Evolutionary conservation across 1,139 yeast genomes (phyloP).

Genomic region (Candida buenavistaensis): DNA sequence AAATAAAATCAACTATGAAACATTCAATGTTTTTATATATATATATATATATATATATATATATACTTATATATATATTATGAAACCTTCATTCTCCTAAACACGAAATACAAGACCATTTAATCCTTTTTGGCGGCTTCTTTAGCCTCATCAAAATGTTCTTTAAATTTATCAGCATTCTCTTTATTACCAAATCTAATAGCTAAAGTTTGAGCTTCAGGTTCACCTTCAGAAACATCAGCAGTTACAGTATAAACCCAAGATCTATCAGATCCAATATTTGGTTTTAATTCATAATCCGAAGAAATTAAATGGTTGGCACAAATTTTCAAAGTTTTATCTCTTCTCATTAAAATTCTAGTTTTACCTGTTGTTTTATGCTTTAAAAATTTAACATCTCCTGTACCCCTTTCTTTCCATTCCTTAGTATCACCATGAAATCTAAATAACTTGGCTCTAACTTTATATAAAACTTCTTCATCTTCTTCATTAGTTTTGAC

Average conservation of each 20-base stretch:
- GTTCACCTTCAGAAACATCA: conserved; percentile 92
- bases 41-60: not conserved
- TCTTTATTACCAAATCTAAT: conserved; percentile 97
- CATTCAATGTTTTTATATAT: no score
- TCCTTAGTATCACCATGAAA: conserved; percentile 81
- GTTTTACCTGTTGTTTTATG: conserved; percentile 83
- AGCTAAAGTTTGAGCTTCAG: conserved; percentile 96
- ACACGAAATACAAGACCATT: not conserved
- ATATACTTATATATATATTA: not conserved
- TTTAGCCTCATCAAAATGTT: conserved; percentile 65
- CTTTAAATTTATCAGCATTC: conserved; percentile 95
- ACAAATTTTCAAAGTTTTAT: conserved; percentile 95
- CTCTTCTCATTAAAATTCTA: conserved; percentile 97
- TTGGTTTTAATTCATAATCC: conserved; percentile 84
- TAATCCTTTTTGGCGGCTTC: conserved; percentile 12
- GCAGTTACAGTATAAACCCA: conserved; percentile 98
- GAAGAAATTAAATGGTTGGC: conserved; percentile 93
- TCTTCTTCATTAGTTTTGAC: conserved; percentile 97
- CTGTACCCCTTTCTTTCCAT: conserved; percentile 99
- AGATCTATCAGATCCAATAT: conserved; percentile 95
- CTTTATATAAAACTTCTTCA: conserved; percentile 85
- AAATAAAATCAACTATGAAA: no score
- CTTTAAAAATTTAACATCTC: conserved; percentile 93
- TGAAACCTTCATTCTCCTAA: not conserved
- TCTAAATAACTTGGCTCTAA: conserved; percentile 92